phyloP scores from a whole-genome alignment of 2,329 filamentous ascomycete species.

The Aspergillus sojae region DNA sequence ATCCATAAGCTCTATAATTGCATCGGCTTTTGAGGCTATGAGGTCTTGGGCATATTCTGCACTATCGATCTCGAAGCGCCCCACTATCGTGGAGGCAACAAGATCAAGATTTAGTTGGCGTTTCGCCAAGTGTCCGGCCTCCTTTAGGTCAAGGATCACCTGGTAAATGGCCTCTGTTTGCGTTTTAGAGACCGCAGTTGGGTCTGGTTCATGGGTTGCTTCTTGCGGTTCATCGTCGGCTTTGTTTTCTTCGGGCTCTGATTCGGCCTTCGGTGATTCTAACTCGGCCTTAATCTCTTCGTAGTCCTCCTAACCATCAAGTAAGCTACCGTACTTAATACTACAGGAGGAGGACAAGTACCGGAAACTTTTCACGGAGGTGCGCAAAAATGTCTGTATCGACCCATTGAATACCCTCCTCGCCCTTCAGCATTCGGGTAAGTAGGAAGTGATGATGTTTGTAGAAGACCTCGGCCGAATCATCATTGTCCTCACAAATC shows the following conservation, averaged over 20 bases:
- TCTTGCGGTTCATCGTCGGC: slow-evolving; percentile 20
- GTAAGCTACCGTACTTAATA: slow-evolving; percentile 1
- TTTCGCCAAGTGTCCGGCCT: slow-evolving; percentile 44
- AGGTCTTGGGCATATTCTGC: slow-evolving; percentile 41
- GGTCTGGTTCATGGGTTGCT: slow-evolving; percentile 27
- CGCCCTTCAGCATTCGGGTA: slow-evolving; percentile 49
- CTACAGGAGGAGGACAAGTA: slow-evolving; percentile 25
- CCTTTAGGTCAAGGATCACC: slow-evolving; percentile 41
- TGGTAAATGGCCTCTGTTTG: slow-evolving; percentile 43
- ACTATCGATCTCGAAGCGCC: slow-evolving; percentile 37
- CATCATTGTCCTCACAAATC: slow-evolving; percentile 47
- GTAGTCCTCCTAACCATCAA: slow-evolving; percentile 35
- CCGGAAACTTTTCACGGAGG: slow-evolving; percentile 46
- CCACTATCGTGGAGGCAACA: slow-evolving; percentile 33
- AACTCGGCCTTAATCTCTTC: slow-evolving; percentile 31
- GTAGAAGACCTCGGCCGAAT: slow-evolving; percentile 50
- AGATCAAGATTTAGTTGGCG: slow-evolving; percentile 43
- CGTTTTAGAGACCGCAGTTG: slow-evolving; percentile 30
- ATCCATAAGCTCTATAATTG: slow-evolving; percentile 40
- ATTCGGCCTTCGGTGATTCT: slow-evolving; percentile 24
- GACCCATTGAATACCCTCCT: slow-evolving; percentile 49
- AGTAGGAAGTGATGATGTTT: slow-evolving; percentile 51
- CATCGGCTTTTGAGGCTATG: slow-evolving; percentile 35
- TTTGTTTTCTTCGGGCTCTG: slow-evolving; percentile 21
- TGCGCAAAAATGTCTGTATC: slow-evolving; percentile 48